Percentiles rank a stretch among this genome's conserved stretches.
These are phyloP conservation scores for Funneliformis caledonium DNA, from an alignment of 371 early-diverging fungal genomes.

Conservation along the genomic window DNA sequence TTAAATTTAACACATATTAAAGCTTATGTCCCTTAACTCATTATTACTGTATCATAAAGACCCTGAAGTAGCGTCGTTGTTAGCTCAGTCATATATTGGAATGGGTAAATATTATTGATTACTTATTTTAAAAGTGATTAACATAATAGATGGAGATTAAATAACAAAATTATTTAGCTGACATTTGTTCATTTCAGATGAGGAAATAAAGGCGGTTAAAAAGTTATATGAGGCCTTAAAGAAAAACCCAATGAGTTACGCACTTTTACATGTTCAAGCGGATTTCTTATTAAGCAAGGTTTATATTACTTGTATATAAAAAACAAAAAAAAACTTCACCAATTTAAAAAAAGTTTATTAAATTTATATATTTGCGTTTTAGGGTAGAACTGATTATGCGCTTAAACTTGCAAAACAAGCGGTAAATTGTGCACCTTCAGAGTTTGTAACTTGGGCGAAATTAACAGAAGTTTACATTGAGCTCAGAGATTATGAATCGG, in stretches of 20 bases:
- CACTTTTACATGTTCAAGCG: constrained; percentile 84
- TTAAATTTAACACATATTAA: background rate
- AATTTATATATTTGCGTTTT: constrained; percentile 21
- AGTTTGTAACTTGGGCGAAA: constrained; percentile 94
- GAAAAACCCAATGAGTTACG: constrained; percentile 77
- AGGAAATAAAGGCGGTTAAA: constrained; percentile 89
- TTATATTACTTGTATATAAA: background rate
- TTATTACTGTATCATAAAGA: constrained; percentile 72
- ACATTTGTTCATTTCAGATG: constrained; percentile 55
- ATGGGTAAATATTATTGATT: constrained; percentile 47
- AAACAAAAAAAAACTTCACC: background rate
- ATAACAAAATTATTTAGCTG: background rate
- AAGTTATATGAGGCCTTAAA: constrained; percentile 82
- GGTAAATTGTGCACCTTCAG: constrained; percentile 92
- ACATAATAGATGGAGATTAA: background rate
- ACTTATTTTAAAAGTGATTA: background rate
- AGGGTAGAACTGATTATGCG: constrained; percentile 76
- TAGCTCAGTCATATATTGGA: constrained; percentile 80
- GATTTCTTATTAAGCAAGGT: constrained; percentile 85
- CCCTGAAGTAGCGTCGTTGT: constrained; percentile 85
- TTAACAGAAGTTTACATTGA: constrained; percentile 91
- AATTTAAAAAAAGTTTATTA: background rate
- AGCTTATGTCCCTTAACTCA: constrained; percentile 38
- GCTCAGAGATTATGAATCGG: constrained; percentile 80
- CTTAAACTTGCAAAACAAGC: constrained; percentile 87